Evolutionary conservation across 768 basidiomycete genomes (phyloP).

Genomic region (Roridomyces roridus): DNA sequence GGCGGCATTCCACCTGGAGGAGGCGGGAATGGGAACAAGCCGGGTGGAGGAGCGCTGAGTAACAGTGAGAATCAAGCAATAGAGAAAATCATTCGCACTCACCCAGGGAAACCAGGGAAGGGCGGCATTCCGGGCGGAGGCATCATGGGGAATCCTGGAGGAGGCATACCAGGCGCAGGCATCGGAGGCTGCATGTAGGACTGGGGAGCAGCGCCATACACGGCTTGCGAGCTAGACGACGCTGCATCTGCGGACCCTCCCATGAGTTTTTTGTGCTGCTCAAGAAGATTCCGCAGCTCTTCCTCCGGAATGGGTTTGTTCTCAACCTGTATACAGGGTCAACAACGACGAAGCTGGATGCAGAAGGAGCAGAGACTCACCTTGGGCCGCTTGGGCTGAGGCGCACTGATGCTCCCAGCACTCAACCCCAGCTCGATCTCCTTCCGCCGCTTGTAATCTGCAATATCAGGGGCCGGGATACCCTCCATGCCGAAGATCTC

Average conservation of each 20-base stretch:
- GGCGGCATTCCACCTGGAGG: slow-evolving; percentile 49
- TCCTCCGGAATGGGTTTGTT: slow-evolving; percentile 81
- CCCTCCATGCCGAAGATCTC: slow-evolving; percentile 99
- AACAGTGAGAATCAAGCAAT: neutral
- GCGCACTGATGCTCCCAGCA: slow-evolving; percentile 82
- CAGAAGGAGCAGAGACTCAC: neutral
- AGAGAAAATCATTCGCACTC: neutral
- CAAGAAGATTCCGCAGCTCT: slow-evolving; percentile 84
- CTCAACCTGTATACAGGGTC: slow-evolving; percentile 59
- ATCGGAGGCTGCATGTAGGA: slow-evolving; percentile 63
- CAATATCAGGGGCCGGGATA: slow-evolving; percentile 91
- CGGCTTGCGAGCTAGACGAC: slow-evolving; percentile 48
- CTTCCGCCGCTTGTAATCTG: slow-evolving; percentile 95
- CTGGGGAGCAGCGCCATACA: slow-evolving; percentile 79
- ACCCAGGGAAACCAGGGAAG: slow-evolving; percentile 22
- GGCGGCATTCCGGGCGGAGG: slow-evolving; percentile 40
- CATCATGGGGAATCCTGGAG: slow-evolving; percentile 25
- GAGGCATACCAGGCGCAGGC: slow-evolving; percentile 33
- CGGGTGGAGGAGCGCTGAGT: slow-evolving; percentile 21
- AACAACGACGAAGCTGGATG: no score
- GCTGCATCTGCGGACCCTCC: slow-evolving; percentile 54
- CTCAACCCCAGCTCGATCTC: slow-evolving; percentile 91
- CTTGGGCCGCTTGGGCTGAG: slow-evolving; percentile 81
- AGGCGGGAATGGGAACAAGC: slow-evolving; percentile 60
- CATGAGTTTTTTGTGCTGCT: slow-evolving; percentile 93